These are phyloP conservation scores for Pestalotiopsis sp. DNA, from an alignment of 2,329 filamentous ascomycete species.

Conservation along the genomic window DNA sequence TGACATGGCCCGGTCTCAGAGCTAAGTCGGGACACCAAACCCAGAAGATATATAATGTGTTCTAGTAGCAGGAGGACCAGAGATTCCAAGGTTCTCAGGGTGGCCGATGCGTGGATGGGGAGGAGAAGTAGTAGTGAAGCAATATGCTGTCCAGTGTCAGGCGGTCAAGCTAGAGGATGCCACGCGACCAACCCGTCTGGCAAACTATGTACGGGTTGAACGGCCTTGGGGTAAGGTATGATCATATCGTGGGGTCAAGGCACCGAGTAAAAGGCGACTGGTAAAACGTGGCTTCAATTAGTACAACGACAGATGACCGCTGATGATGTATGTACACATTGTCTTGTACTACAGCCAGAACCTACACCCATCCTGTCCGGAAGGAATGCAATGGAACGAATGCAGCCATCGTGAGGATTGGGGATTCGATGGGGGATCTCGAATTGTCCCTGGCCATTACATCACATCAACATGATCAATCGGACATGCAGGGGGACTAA, in stretches of 20 bases:
- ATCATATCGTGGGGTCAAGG: constrained; percentile 3
- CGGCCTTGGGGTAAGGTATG: neutral
- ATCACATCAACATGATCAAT: constrained; percentile 3
- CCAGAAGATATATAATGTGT: neutral
- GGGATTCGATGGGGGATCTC: too few species aligned
- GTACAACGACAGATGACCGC: neutral
- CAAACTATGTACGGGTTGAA: neutral
- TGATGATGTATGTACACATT: neutral
- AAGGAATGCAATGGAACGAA: neutral
- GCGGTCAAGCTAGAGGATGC: constrained; percentile 28
- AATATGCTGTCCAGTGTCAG: constrained; percentile 17
- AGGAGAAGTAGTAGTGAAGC: neutral
- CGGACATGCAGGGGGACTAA: neutral
- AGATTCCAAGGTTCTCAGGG: neutral
- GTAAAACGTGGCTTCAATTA: neutral
- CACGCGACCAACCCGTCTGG: constrained; percentile 26
- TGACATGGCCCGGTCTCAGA: neutral
- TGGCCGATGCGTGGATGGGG: neutral
- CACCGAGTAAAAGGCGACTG: neutral
- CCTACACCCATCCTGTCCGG: neutral
- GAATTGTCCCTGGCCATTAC: neutral
- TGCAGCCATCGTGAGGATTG: neutral
- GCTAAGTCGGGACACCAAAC: neutral
- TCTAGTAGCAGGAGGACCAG: neutral
- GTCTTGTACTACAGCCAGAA: neutral